Conservation (phyloP, 306 rosid genomes). For the Albizia julibrissin region DNA sequence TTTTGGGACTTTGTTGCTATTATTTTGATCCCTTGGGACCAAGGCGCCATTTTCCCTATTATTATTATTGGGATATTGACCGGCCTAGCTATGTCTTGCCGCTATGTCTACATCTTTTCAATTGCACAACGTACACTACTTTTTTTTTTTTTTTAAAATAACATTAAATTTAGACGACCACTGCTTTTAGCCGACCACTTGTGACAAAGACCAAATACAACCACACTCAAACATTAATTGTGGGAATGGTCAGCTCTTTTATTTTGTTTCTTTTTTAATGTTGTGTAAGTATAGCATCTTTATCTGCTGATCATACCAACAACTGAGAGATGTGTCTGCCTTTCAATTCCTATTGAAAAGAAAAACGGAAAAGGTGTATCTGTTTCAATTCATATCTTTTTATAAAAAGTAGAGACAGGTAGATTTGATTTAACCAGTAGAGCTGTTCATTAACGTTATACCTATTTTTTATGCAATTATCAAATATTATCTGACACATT, state of each 20-base stretch:
- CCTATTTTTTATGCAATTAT: background rate
- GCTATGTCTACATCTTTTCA: background rate
- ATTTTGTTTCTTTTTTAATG: background rate
- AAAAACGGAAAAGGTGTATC: background rate
- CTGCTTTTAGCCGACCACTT: background rate
- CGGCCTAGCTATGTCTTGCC: background rate
- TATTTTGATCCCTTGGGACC: too few relatives aligned
- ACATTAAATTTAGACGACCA: background rate
- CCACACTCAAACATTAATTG: background rate
- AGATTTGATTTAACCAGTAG: background rate
- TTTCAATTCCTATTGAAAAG: background rate
- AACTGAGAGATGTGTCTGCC: background rate
- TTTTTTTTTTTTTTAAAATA: too few relatives aligned
- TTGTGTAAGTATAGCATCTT: background rate
- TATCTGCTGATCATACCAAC: background rate
- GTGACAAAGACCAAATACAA: background rate
- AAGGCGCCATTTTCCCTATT: too few relatives aligned
- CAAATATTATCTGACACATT: too few relatives aligned
- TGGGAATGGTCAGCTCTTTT: background rate
- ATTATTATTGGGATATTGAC: too few relatives aligned
- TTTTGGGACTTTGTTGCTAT: too few relatives aligned
- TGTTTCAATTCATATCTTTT: background rate
- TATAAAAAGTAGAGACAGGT: background rate
- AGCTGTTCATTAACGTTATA: background rate
- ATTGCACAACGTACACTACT: background rate